Evolutionary conservation across 2,329 filamentous ascomycete species (phyloP).

Genomic region (Aureobasidium musti): DNA sequence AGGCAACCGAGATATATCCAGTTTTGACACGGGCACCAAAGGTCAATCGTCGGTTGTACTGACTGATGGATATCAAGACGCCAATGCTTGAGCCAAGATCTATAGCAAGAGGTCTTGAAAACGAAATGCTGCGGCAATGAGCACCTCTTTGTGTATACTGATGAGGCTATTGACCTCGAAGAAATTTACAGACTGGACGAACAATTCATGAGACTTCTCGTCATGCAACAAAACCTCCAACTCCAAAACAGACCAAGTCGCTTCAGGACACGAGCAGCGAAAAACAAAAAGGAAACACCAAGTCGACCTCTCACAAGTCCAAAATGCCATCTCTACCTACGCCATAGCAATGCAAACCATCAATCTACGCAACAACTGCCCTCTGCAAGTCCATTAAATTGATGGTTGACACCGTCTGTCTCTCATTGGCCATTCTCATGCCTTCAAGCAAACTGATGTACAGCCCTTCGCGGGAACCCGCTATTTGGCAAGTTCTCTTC

Average conservation of each 20-base stretch:
- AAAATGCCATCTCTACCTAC: neutral
- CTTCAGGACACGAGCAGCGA: neutral
- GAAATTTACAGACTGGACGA: neutral
- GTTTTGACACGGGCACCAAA: neutral
- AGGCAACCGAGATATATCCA: neutral
- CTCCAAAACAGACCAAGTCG: neutral
- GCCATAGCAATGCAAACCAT: slow-evolving; percentile 17
- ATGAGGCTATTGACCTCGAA: no score
- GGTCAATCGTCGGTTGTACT: neutral
- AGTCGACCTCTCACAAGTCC: neutral
- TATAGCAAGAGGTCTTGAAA: no score
- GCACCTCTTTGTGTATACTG: neutral
- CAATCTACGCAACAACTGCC: neutral
- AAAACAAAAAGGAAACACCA: neutral
- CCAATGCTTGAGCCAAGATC: neutral
- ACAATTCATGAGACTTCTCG: neutral
- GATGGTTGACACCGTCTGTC: neutral
- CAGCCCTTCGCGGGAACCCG: neutral
- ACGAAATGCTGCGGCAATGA: neutral
- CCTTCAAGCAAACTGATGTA: no score
- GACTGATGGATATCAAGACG: neutral
- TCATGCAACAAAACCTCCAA: neutral
- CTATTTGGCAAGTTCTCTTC: slow-evolving; percentile 1
- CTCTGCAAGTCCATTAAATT: neutral
- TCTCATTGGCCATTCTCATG: no score